These are phyloP conservation scores for Mortierella sp. DNA, from an alignment of 371 early-diverging fungal species.

Conservation along the genomic window DNA sequence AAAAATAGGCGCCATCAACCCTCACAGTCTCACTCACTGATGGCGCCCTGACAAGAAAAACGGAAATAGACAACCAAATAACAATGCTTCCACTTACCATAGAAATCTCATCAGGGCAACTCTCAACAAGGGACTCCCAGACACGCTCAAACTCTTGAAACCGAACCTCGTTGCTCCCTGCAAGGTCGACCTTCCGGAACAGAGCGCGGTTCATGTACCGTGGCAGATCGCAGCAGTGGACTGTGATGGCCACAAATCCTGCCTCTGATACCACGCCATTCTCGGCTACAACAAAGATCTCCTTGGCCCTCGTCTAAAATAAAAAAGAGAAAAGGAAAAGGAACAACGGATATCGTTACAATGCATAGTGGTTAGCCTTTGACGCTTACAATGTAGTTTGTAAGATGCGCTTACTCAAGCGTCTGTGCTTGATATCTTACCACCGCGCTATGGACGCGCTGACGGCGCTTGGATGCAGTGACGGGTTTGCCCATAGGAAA, in stretches of 20 bases:
- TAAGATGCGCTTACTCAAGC: too few species aligned
- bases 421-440: slow-evolving; percentile 28
- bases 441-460: slow-evolving; percentile 45
- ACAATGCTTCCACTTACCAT: slow-evolving; percentile 27
- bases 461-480: slow-evolving; percentile 44
- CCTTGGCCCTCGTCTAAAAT: slow-evolving; percentile 32
- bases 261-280: slow-evolving; percentile 59
- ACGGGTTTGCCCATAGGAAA: slow-evolving; percentile 61
- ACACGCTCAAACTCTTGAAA: slow-evolving; percentile 43
- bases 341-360: slow-evolving; percentile 11
- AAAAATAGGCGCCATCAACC: neutral
- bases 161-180: slow-evolving; percentile 33
- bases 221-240: slow-evolving; percentile 68
- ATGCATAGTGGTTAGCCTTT: neutral
- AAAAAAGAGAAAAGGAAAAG: neutral
- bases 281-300: slow-evolving; percentile 48
- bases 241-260: slow-evolving; percentile 67
- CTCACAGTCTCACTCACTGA: neutral
- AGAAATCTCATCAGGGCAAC: slow-evolving; percentile 41
- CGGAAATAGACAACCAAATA: slow-evolving; percentile 37
- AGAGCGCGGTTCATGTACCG: slow-evolving; percentile 73
- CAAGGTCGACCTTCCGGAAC: slow-evolving; percentile 64
- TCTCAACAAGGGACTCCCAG: slow-evolving; percentile 41
- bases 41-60: neutral
- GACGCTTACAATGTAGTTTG: too few species aligned